Conservation (phyloP, 1,139 yeast species). For the Candida glucosophila region DNA sequence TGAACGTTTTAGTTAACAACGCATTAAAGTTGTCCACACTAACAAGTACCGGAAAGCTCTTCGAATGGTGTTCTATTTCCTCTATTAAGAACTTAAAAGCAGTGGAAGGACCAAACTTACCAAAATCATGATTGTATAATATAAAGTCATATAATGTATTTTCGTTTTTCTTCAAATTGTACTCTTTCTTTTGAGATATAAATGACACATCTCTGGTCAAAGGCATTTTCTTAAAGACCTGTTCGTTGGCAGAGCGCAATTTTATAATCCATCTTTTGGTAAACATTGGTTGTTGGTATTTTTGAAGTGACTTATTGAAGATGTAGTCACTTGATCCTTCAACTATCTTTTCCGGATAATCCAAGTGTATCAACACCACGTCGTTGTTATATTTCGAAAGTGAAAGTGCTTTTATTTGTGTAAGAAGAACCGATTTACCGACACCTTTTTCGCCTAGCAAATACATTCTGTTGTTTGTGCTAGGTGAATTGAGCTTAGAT, state of each 20-base stretch:
- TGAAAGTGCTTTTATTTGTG: conserved; percentile 61
- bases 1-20: conserved; percentile 44
- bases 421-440: conserved; percentile 69
- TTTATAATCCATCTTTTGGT: conserved; percentile 53
- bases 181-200: conserved; percentile 23
- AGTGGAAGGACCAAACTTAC: conserved; percentile 22
- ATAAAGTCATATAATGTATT: conserved; percentile 35
- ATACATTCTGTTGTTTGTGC: conserved; percentile 40
- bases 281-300: conserved; percentile 77
- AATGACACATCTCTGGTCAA: conserved; percentile 37
- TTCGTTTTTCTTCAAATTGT: conserved; percentile 31
- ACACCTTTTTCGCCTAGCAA: conserved; percentile 67
- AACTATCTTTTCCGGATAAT: conserved; percentile 51
- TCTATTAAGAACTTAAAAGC: conserved; percentile 47
- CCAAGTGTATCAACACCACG: conserved; percentile 58
- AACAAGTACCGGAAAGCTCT: conserved; percentile 50
- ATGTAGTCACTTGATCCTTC: conserved; percentile 70
- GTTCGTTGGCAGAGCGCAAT: conserved; percentile 49
- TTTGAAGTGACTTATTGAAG: conserved; percentile 37
- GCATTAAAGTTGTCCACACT: conserved; percentile 74
- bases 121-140: conserved; percentile 31
- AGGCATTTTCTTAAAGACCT: conserved; percentile 38
- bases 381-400: conserved; percentile 33
- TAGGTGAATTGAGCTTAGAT: conserved; percentile 12
- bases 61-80: conserved; percentile 41